A percentile compares a stretch with the other conserved stretches of the same genome.
Conservation (phyloP, 768 basidiomycete species). For the Kockovaella imperatae region DNA sequence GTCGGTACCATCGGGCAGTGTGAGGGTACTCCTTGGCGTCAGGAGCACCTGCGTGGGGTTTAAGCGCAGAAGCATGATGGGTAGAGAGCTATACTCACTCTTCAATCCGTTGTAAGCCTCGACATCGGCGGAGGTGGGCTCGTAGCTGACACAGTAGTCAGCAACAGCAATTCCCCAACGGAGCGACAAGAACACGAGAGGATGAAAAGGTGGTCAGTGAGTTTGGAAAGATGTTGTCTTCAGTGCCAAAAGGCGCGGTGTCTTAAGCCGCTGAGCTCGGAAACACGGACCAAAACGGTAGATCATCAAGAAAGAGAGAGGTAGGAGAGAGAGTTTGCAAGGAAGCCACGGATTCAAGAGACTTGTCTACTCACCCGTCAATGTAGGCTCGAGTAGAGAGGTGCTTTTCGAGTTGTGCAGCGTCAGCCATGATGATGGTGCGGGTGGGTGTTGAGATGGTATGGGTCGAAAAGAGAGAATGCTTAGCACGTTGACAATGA, state of each 20-base stretch:
- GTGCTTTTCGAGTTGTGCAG: constrained; percentile 67
- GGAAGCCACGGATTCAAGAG: background rate
- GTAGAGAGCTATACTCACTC: constrained; percentile 15
- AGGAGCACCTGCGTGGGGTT: constrained; percentile 50
- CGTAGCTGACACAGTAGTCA: constrained; percentile 22
- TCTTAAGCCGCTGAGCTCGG: constrained; percentile 46
- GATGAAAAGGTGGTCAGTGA: constrained; percentile 28
- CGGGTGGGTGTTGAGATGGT: background rate
- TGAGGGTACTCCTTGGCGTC: constrained; percentile 60
- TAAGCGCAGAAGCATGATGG: background rate
- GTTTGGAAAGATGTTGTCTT: constrained; percentile 45
- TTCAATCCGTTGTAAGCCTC: constrained; percentile 30
- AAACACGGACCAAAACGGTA: constrained; percentile 47
- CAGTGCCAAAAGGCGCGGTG: constrained; percentile 42
- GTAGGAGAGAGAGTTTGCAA: background rate
- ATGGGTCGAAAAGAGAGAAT: too few relatives aligned
- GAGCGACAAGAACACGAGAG: background rate
- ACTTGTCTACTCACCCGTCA: constrained; percentile 37
- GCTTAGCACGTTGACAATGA: too few relatives aligned
- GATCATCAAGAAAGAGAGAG: constrained; percentile 34
- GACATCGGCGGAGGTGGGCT: constrained; percentile 40
- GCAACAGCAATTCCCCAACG: background rate
- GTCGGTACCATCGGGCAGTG: constrained; percentile 82
- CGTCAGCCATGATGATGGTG: constrained; percentile 37
- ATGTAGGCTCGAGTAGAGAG: constrained; percentile 55